These are phyloP conservation scores for Lactarius deliciosus DNA, from an alignment of 768 basidiomycete genomes.

Conservation along the genomic window DNA sequence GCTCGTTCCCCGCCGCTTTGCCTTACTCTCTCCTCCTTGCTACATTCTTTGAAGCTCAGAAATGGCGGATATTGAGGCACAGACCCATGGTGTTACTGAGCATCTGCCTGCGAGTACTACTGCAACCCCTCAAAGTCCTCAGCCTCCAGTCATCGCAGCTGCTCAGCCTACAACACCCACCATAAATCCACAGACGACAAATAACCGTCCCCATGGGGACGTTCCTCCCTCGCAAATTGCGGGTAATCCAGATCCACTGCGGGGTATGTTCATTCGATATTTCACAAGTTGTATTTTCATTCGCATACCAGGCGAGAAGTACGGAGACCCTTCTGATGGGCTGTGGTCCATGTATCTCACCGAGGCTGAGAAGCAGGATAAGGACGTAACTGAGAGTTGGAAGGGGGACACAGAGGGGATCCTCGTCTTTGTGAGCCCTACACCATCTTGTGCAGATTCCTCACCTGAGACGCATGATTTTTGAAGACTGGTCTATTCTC, in stretches of 20 bases:
- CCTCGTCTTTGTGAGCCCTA: background rate
- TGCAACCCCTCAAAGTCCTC: background rate
- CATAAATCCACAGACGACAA: background rate
- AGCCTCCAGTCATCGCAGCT: background rate
- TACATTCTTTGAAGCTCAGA: background rate
- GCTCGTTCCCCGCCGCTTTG: too few relatives aligned
- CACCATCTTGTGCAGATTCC: background rate
- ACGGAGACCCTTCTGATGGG: background rate
- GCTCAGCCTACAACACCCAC: background rate
- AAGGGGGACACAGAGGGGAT: background rate
- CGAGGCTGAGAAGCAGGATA: background rate
- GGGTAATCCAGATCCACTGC: background rate
- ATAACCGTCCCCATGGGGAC: background rate
- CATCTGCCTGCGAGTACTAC: background rate
- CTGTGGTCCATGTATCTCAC: background rate
- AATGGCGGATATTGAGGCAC: background rate
- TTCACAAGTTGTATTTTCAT: background rate
- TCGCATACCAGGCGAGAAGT: conserved; percentile 2
- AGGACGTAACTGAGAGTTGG: conserved; percentile 2
- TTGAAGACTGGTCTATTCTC: conserved; percentile 1
- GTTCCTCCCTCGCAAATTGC: background rate
- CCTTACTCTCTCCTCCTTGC: too few relatives aligned
- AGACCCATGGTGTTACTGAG: background rate
- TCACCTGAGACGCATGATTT: too few relatives aligned
- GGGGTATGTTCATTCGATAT: background rate